These are phyloP conservation scores for Sanguinoderma infundibulare DNA, from an alignment of 1,284 basidiomycete genomes.

Conservation along the genomic window DNA sequence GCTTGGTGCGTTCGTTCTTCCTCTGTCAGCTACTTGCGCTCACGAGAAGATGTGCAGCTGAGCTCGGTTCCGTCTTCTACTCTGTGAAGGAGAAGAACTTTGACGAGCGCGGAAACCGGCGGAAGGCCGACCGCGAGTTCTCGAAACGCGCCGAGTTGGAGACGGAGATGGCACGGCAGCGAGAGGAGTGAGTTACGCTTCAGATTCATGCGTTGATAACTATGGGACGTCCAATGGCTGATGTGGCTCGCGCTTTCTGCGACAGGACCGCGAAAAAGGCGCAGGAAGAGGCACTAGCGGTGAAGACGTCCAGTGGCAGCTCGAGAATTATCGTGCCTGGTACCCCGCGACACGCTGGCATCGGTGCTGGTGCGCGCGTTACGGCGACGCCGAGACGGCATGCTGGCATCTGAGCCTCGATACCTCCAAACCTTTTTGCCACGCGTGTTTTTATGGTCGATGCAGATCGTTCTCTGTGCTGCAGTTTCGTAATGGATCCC, in stretches of 20 bases:
- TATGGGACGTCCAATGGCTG: slow-evolving; percentile 1
- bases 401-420: slow-evolving; percentile 36
- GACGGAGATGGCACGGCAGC: slow-evolving; percentile 84
- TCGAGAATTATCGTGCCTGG: slow-evolving; percentile 80
- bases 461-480: not conserved
- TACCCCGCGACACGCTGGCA: slow-evolving; percentile 77
- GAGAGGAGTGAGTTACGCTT: slow-evolving; percentile 75
- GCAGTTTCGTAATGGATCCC: not conserved
- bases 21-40: not conserved
- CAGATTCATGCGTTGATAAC: not conserved
- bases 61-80: slow-evolving; percentile 93
- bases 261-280: slow-evolving; percentile 65
- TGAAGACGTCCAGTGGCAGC: slow-evolving; percentile 59
- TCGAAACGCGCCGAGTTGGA: slow-evolving; percentile 89
- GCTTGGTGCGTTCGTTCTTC: slow-evolving; percentile 63
- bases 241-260: slow-evolving; percentile 12
- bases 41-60: slow-evolving; percentile 55
- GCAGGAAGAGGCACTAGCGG: slow-evolving; percentile 66
- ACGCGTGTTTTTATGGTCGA: not conserved
- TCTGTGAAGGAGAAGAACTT: slow-evolving; percentile 96
- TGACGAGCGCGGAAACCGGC: slow-evolving; percentile 77
- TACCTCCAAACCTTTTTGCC: not conserved
- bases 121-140: slow-evolving; percentile 85
- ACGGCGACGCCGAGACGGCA: slow-evolving; percentile 67
- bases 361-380: slow-evolving; percentile 66